Conservation (phyloP, 495 filamentous ascomycete species). For the Cairneyella variabilis region DNA sequence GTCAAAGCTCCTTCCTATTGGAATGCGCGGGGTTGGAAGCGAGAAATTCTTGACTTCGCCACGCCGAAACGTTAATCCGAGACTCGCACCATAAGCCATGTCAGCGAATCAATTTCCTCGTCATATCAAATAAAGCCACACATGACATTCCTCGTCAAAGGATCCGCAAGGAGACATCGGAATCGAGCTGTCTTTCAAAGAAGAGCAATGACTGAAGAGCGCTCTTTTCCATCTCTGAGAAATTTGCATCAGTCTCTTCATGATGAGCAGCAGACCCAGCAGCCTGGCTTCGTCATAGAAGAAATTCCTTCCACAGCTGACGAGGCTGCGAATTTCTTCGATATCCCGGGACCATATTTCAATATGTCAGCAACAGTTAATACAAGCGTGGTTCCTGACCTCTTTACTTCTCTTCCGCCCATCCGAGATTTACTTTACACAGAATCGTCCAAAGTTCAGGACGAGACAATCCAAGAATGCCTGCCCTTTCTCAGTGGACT, state of each 20-base stretch:
- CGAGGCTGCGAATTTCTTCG: neutral
- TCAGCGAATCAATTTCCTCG: neutral
- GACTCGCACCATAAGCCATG: no score
- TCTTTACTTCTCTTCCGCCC: constrained; percentile 60
- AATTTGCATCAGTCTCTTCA: neutral
- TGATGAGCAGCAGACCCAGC: neutral
- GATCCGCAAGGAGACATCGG: constrained; percentile 20
- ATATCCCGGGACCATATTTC: neutral
- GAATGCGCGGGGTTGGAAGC: no score
- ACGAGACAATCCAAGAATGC: constrained; percentile 62
- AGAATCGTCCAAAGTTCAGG: constrained; percentile 61
- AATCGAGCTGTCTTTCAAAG: constrained; percentile 23
- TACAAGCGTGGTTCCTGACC: constrained; percentile 49
- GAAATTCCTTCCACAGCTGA: neutral
- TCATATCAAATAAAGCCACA: constrained; percentile 1
- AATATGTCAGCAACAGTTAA: constrained; percentile 22
- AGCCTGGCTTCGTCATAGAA: constrained; percentile 15
- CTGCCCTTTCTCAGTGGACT: constrained; percentile 60
- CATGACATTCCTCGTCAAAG: constrained; percentile 27
- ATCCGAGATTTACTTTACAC: constrained; percentile 69
- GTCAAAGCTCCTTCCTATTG: no score
- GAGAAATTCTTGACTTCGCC: no score
- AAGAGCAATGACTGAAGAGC: constrained; percentile 7
- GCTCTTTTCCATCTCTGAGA: constrained; percentile 9
- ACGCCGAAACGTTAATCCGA: no score